These are phyloP conservation scores for Ceratobasidium sp. DNA, from an alignment of 1,284 basidiomycete species.

Conservation along the genomic window DNA sequence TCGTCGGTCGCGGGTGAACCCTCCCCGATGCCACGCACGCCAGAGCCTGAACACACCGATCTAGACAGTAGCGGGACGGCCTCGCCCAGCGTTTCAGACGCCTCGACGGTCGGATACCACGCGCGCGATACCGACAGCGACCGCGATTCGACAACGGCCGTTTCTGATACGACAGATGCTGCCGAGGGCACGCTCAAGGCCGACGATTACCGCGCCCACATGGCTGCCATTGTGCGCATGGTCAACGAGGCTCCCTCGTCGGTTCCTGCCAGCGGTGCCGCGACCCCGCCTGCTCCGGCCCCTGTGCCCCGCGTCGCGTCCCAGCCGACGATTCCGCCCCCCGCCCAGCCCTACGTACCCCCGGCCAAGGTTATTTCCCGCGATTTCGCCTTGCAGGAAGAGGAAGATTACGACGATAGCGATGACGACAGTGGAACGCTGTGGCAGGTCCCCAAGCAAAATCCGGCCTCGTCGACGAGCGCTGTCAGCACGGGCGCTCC, in stretches of 20 bases:
- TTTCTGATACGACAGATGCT: conserved; percentile 1
- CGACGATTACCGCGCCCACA: conserved; percentile 14
- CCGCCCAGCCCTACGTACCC: background rate
- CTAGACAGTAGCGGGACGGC: conserved; percentile 18
- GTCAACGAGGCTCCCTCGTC: background rate
- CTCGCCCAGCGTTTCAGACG: conserved; percentile 29
- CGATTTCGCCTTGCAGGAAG: conserved; percentile 26
- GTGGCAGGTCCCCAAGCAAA: conserved; percentile 36
- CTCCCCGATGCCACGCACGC: conserved; percentile 20
- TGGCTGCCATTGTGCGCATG: conserved; percentile 22
- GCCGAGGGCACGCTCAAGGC: conserved; percentile 25
- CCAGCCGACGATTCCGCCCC: background rate
- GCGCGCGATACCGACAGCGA: conserved; percentile 18
- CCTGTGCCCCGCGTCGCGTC: background rate
- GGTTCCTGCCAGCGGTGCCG: background rate
- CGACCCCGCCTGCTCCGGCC: background rate
- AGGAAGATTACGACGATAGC: conserved; percentile 34
- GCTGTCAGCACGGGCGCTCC: conserved; percentile 8
- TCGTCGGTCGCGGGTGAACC: conserved; percentile 28
- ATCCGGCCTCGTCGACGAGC: conserved; percentile 9
- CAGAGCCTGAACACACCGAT: conserved; percentile 5
- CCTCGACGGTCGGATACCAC: conserved; percentile 29
- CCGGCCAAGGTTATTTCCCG: conserved; percentile 1
- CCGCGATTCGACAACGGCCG: conserved; percentile 18
- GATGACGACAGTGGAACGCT: conserved; percentile 38